These are phyloP conservation scores for Curvularia verruculosa DNA, from an alignment of 2,329 filamentous ascomycete species.

Conservation along the genomic window DNA sequence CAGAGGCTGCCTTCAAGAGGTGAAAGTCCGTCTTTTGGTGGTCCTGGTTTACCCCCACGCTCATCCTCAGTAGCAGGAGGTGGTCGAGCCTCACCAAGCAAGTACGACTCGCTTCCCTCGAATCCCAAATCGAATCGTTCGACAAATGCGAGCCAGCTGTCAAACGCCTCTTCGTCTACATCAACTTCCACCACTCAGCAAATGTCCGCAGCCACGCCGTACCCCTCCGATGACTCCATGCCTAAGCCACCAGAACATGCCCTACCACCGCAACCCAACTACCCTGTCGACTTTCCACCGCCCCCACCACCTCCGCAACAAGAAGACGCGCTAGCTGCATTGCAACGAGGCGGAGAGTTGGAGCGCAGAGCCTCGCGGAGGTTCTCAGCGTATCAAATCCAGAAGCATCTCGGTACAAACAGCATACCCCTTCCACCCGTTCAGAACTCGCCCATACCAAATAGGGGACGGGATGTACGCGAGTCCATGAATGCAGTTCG, in stretches of 20 bases:
- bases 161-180: constrained; percentile 61
- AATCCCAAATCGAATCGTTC: constrained; percentile 43
- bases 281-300: constrained; percentile 67
- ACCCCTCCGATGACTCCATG: constrained; percentile 66
- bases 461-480: constrained; percentile 79
- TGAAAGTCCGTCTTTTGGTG: constrained; percentile 50
- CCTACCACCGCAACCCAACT: constrained; percentile 42
- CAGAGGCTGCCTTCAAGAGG: constrained; percentile 50
- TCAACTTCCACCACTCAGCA: constrained; percentile 80
- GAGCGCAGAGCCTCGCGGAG: constrained; percentile 90
- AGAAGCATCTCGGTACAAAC: constrained; percentile 86
- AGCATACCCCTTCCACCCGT: constrained; percentile 81
- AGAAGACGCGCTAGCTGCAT: constrained; percentile 85
- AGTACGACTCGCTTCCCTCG: constrained; percentile 48
- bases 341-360: constrained; percentile 90
- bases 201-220: constrained; percentile 75
- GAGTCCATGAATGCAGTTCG: constrained; percentile 81
- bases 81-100: constrained; percentile 52
- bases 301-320: constrained; percentile 81
- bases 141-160: constrained; percentile 42
- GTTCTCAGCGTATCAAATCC: constrained; percentile 96
- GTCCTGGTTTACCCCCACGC: constrained; percentile 55
- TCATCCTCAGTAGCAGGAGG: constrained; percentile 55
- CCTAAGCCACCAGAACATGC: constrained; percentile 44
- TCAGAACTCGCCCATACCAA: constrained; percentile 82